phyloP scores from a whole-genome alignment of 352 stramenopile genomes.

The Thraustochytrium sp. region DNA sequence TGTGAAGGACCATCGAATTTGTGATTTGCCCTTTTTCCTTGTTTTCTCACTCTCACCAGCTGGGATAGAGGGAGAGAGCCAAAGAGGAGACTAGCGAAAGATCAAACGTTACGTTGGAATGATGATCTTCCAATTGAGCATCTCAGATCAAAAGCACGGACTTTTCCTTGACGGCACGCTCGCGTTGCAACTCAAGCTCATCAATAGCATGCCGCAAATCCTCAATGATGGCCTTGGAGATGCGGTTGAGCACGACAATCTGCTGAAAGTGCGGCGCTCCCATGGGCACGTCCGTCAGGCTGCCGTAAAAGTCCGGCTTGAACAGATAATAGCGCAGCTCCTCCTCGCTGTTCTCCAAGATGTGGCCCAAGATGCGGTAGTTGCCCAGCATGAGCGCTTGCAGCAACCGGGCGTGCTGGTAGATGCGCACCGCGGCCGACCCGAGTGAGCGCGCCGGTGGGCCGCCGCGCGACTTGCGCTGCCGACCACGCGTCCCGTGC shows the following conservation, averaged over 20 bases:
- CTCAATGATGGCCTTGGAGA: constrained; percentile 16
- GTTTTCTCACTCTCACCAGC: background rate
- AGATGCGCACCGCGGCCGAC: constrained; percentile 14
- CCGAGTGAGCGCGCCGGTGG: background rate
- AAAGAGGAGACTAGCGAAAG: too few relatives aligned
- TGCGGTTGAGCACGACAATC: constrained; percentile 29
- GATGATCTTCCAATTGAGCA: background rate
- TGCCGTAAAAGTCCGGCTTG: background rate
- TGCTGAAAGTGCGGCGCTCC: constrained; percentile 15
- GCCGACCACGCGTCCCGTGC: too few relatives aligned
- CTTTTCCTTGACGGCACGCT: background rate
- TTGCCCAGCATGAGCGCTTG: background rate
- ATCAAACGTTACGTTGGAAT: too few relatives aligned
- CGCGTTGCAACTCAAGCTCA: background rate
- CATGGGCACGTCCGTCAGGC: background rate
- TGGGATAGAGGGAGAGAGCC: background rate
- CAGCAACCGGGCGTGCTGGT: constrained; percentile 17
- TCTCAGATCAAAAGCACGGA: constrained; percentile 12
- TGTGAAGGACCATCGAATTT: too few relatives aligned
- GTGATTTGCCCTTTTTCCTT: too few relatives aligned
- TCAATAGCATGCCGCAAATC: background rate
- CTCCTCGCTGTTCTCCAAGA: constrained; percentile 11
- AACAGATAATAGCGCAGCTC: constrained; percentile 34
- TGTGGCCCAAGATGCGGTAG: background rate
- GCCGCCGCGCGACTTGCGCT: background rate